Evolutionary conservation across 139 green algal genomes (phyloP).

Genomic region (Desmodesmus armatus): DNA sequence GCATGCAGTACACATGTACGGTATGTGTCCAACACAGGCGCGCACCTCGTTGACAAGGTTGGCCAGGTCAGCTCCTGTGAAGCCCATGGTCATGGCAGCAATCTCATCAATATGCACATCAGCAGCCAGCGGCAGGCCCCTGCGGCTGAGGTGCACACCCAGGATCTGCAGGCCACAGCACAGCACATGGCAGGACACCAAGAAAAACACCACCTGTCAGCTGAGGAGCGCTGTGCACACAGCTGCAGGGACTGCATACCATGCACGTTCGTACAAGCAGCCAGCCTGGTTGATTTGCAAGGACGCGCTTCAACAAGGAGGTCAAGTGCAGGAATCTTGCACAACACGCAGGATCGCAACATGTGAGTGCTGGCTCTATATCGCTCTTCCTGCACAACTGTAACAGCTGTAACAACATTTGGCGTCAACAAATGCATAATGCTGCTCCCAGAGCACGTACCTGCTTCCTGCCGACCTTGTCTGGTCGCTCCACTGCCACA

Average conservation of each 20-base stretch:
- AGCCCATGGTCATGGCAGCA: conserved; percentile 72
- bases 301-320: too few species aligned
- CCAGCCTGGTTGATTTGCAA: too few species aligned
- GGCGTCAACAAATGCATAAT: neutral
- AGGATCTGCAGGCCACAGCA: conserved; percentile 39
- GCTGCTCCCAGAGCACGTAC: conserved; percentile 54
- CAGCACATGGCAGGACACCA: neutral
- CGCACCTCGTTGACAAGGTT: conserved; percentile 74
- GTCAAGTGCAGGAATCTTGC: too few species aligned
- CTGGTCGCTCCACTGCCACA: conserved; percentile 82
- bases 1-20: neutral
- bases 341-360: too few species aligned
- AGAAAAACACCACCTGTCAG: neutral
- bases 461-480: conserved; percentile 78
- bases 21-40: neutral
- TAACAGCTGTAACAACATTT: too few species aligned
- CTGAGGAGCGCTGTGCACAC: neutral
- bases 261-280: too few species aligned
- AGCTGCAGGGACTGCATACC: neutral
- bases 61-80: conserved; percentile 83
- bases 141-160: conserved; percentile 71
- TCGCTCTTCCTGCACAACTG: too few species aligned
- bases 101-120: conserved; percentile 55
- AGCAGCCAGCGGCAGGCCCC: conserved; percentile 62
- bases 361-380: too few species aligned